A percentile compares a stretch with the other conserved stretches of the same genome.
Evolutionary conservation across 768 basidiomycete species (phyloP).

Genomic region (Termitomyces sp.): DNA sequence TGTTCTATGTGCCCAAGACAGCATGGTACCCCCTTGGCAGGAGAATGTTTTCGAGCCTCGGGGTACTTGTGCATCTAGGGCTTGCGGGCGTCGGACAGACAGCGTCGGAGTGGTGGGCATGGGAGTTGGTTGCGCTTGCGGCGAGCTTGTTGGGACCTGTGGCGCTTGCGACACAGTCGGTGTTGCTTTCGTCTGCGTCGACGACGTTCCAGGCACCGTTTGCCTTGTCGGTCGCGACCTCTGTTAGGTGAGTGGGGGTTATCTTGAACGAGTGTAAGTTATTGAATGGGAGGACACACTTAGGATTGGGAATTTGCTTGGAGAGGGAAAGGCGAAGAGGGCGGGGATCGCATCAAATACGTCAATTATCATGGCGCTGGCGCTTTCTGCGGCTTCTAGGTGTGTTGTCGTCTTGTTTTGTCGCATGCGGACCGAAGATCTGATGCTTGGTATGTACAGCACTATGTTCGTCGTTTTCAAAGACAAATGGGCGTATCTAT

Average conservation of each 20-base stretch:
- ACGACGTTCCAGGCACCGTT: constrained; percentile 83
- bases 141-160: constrained; percentile 69
- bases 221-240: constrained; percentile 75
- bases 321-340: constrained; percentile 70
- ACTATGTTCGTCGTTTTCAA: constrained; percentile 61
- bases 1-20: constrained; percentile 56
- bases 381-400: constrained; percentile 63
- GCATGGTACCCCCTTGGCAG: constrained; percentile 81
- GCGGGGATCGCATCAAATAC: constrained; percentile 67
- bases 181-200: constrained; percentile 73
- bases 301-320: constrained; percentile 87
- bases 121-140: constrained; percentile 76
- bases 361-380: constrained; percentile 61
- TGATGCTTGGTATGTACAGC: constrained; percentile 25
- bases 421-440: neutral
- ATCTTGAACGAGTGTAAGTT: neutral
- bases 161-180: constrained; percentile 83
- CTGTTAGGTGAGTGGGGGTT: constrained; percentile 61
- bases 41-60: constrained; percentile 63
- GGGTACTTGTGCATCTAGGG: constrained; percentile 70
- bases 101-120: constrained; percentile 96
- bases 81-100: constrained; percentile 84
- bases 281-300: neutral
- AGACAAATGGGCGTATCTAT: constrained; percentile 66
- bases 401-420: constrained; percentile 17